These are phyloP conservation scores for Psilocybe sp. DNA, from an alignment of 768 basidiomycete species.

Conservation along the genomic window DNA sequence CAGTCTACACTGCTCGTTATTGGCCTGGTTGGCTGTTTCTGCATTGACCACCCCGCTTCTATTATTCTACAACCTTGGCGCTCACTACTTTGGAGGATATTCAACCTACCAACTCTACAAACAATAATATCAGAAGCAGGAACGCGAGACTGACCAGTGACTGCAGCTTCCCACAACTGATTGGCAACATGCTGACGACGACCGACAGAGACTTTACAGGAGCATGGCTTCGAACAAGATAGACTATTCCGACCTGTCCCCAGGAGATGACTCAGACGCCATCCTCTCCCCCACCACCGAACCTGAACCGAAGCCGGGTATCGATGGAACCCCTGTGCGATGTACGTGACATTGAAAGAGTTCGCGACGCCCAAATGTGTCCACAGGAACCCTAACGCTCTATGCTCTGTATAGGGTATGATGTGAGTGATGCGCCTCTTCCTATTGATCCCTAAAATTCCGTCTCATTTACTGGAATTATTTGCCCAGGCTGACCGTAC, in stretches of 20 bases:
- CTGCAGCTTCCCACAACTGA: background rate
- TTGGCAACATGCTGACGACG: background rate
- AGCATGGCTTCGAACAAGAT: conserved; percentile 18
- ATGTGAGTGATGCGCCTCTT: conserved; percentile 52
- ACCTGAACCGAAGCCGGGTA: conserved; percentile 71
- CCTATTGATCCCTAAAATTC: conserved; percentile 17
- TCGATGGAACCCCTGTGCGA: conserved; percentile 73
- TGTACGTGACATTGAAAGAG: conserved; percentile 52
- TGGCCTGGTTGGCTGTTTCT: too few species aligned
- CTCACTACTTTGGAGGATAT: too few species aligned
- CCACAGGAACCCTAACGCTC: conserved; percentile 2
- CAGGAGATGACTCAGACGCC: conserved; percentile 69
- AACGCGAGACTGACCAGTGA: too few species aligned
- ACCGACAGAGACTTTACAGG: conserved; percentile 15
- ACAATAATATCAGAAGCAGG: too few species aligned
- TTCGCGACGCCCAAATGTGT: conserved; percentile 14
- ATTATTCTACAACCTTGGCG: too few species aligned
- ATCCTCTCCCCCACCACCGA: conserved; percentile 48
- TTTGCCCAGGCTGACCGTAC: conserved; percentile 70
- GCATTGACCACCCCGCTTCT: too few species aligned
- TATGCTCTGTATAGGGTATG: conserved; percentile 61
- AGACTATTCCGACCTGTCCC: conserved; percentile 37
- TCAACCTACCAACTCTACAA: too few species aligned
- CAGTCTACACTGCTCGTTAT: too few species aligned
- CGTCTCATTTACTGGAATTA: conserved; percentile 5